Evolutionary conservation across 495 filamentous ascomycete genomes (phyloP), one percentile per base, ranked within the genome.

Genomic region (Aspergillus kassunensis): DNA sequence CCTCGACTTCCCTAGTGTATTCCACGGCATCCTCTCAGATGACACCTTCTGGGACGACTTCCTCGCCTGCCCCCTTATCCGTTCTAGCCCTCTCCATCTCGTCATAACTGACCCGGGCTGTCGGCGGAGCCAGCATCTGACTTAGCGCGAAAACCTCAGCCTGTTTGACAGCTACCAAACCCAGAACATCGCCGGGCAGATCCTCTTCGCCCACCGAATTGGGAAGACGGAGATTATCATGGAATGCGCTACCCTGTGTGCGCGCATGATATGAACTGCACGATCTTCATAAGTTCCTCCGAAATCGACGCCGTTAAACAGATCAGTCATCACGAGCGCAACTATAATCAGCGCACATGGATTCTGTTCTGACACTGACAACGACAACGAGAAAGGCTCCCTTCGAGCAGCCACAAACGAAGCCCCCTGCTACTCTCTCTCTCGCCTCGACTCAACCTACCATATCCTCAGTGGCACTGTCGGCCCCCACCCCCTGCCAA

Each of bases 371-470:
- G 11, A 20, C 39, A 24, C 19, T 1, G 21, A 10, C 27, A 45
- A 10, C 27, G 33, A 55, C 27, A 55, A 59, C 2, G 40, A 21
- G 12, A 33, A 13, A 12, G 64, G 64, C 21, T 58, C 57, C 8
- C 60, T 67, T 37, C 64, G 64, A 9, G 60, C 66, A 20, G 66
- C 66, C 40, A 63, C 65, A 51, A 69, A 63, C 23, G 64, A 66
- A 49, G 66, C 66, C 18, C 53, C 67, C 34, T 58, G 62, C 19
- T 64, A 67, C 63, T 62, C 62, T 6, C 58, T 66, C 21, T 59
- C 58, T 52, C 65, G 62, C 52, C 48, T 64, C 39, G 59, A 67
- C 25, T 57, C 61, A 24, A 51, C 59, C 25, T 69, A 67, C 51
- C 65, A 69, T 39, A 60, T 69, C 42, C 67, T 62, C 57, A 57